A percentile compares a stretch with the other conserved stretches of the same genome.
These are phyloP conservation scores for Umbelopsis sp. DNA, from an alignment of 371 early-diverging fungal genomes.

Conservation along the genomic window DNA sequence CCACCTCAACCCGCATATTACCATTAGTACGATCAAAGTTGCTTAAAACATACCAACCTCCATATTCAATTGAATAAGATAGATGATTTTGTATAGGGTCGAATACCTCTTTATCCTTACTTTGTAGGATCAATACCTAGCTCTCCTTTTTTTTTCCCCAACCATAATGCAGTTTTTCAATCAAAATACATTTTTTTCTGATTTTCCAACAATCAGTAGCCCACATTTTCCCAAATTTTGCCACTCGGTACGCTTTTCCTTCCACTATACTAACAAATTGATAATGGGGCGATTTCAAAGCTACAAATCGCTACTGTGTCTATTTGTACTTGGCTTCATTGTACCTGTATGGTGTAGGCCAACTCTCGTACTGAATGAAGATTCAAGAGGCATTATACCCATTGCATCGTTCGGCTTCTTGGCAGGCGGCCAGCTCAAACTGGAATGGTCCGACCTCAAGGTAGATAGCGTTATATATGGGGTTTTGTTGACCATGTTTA, in stretches of 20 bases:
- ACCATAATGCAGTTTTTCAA: neutral
- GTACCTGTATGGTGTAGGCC: neutral
- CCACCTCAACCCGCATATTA: neutral
- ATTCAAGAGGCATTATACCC: constrained; percentile 18
- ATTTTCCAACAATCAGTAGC: too few species aligned
- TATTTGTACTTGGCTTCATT: neutral
- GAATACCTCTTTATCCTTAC: constrained; percentile 7
- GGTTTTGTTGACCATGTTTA: neutral
- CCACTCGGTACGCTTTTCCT: neutral
- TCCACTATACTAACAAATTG: neutral
- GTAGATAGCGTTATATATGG: constrained; percentile 24
- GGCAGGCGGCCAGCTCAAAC: constrained; percentile 44
- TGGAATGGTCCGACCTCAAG: constrained; percentile 42
- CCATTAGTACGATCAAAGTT: neutral
- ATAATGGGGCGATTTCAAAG: neutral
- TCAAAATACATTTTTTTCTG: too few species aligned
- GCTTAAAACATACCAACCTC: neutral
- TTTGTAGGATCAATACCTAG: neutral
- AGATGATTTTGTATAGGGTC: constrained; percentile 20
- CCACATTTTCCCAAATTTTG: neutral
- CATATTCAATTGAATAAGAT: constrained; percentile 12
- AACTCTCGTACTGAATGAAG: neutral
- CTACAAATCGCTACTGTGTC: constrained; percentile 1
- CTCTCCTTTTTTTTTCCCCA: neutral
- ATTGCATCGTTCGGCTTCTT: constrained; percentile 58